Evolutionary conservation across 2,329 filamentous ascomycete genomes (phyloP).

Genomic region (Corinectria fuckeliana): DNA sequence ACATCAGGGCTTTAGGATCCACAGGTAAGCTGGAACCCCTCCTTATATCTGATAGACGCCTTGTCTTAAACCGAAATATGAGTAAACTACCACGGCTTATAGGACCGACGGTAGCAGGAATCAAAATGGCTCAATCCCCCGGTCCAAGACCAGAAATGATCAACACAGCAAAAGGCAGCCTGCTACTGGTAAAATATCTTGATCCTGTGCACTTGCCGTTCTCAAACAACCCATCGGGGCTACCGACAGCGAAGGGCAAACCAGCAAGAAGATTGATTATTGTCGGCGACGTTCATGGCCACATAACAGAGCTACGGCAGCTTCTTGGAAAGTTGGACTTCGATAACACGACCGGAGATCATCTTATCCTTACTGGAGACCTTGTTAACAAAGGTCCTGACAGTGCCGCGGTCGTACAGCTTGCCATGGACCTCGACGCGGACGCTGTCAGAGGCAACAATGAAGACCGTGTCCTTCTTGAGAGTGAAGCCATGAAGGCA

Average conservation of each 20-base stretch:
- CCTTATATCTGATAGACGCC: too few relatives aligned
- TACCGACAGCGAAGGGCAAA: neutral
- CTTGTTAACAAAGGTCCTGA: constrained; percentile 85
- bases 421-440: constrained; percentile 73
- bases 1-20: neutral
- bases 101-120: too few relatives aligned
- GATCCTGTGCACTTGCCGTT: neutral
- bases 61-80: too few relatives aligned
- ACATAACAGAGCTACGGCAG: constrained; percentile 66
- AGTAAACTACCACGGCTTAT: too few relatives aligned
- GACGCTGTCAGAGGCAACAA: constrained; percentile 86
- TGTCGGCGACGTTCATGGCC: constrained; percentile 89
- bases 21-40: too few relatives aligned
- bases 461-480: constrained; percentile 78
- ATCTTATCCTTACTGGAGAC: constrained; percentile 77
- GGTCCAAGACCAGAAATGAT: neutral
- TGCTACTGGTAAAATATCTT: neutral
- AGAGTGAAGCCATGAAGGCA: neutral
- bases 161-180: neutral
- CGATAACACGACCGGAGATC: constrained; percentile 58
- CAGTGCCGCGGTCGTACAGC: constrained; percentile 75
- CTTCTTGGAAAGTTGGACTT: constrained; percentile 74
- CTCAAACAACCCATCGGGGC: neutral
- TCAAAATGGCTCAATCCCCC: too few relatives aligned
- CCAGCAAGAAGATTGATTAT: constrained; percentile 56